These are phyloP conservation scores for Astrothelium subdiscretum DNA, from an alignment of 495 filamentous ascomycete species.

Conservation along the genomic window DNA sequence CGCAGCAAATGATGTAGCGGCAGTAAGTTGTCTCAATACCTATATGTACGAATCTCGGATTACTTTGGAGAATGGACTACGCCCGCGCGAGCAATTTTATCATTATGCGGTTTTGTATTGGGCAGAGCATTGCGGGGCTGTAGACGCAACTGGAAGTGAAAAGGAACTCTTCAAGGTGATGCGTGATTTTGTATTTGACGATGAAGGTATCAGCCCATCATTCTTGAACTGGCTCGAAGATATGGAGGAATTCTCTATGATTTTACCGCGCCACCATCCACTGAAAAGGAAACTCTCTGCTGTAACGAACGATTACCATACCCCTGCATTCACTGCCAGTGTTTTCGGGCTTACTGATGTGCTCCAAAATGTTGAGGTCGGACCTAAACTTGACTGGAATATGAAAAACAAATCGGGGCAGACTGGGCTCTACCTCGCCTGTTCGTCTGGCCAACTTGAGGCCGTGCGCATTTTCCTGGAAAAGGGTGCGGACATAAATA, in stretches of 20 bases:
- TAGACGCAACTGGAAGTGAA: neutral
- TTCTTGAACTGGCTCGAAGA: neutral
- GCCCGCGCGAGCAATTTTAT: neutral
- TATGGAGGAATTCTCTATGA: too few species aligned
- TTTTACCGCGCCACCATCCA: neutral
- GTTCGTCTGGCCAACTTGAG: neutral
- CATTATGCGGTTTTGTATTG: neutral
- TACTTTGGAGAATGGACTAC: too few species aligned
- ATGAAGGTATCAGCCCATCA: neutral
- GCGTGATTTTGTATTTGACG: neutral
- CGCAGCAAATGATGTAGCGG: neutral
- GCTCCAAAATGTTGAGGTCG: neutral
- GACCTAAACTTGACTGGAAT: neutral
- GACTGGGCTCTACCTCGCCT: neutral
- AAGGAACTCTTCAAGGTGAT: neutral
- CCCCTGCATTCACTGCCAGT: neutral
- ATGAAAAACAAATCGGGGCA: neutral
- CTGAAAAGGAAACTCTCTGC: neutral
- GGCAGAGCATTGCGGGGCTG: neutral
- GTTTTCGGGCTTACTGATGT: neutral
- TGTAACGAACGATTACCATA: neutral
- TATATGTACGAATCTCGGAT: neutral
- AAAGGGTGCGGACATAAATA: slow-evolving; percentile 1
- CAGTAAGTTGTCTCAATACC: neutral
- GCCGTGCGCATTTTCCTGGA: neutral